Evolutionary conservation across 2,329 filamentous ascomycete genomes (phyloP).

Genomic region (Xylariaceae sp.): DNA sequence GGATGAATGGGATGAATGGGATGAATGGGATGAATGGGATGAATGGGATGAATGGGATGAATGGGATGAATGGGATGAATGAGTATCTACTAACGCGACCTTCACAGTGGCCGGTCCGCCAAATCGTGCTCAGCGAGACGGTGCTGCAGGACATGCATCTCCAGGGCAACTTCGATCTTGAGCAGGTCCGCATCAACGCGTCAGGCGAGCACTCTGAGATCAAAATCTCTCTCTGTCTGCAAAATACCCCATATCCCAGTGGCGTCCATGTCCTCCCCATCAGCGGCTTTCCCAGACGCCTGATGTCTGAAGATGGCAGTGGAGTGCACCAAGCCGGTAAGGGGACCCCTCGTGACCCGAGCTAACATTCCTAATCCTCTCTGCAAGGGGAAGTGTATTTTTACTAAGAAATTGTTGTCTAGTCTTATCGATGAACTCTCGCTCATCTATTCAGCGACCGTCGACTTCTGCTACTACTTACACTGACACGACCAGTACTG

Average conservation of each 20-base stretch:
- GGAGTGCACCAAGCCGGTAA: constrained; percentile 32
- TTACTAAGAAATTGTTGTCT: not conserved
- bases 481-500: not conserved
- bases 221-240: constrained; percentile 38
- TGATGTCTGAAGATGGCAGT: constrained; percentile 40
- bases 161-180: constrained; percentile 39
- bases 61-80: too few species aligned
- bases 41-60: too few species aligned
- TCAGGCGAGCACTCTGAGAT: constrained; percentile 33
- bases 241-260: constrained; percentile 32
- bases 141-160: constrained; percentile 41
- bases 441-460: constrained; percentile 20
- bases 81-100: constrained; percentile 4
- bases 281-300: constrained; percentile 40
- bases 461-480: constrained; percentile 3
- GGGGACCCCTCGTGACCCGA: constrained; percentile 3
- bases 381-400: too few species aligned
- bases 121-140: constrained; percentile 35
- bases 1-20: too few species aligned
- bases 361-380: too few species aligned
- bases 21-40: too few species aligned
- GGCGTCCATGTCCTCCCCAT: constrained; percentile 38
- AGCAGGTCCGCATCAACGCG: constrained; percentile 34
- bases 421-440: constrained; percentile 21
- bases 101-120: constrained; percentile 29